Evolutionary conservation across 345 rosid species (phyloP).

Genomic region (Dimocarpus longan): DNA sequence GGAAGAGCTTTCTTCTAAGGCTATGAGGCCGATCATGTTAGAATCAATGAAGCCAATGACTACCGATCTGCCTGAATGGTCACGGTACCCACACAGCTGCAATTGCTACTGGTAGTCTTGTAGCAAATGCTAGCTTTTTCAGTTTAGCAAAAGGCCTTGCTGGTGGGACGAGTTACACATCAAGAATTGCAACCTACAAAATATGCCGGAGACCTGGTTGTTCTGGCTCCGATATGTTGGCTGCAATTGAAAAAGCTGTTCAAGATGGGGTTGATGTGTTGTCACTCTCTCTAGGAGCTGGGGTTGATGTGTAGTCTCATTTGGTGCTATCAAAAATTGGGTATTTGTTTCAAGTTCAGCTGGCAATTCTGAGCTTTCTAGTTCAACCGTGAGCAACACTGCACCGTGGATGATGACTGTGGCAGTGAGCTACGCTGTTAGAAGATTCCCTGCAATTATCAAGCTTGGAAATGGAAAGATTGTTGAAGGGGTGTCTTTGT

Average conservation of each 20-base stretch:
- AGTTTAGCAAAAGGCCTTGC: conserved; percentile 67
- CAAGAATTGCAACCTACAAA: conserved; percentile 75
- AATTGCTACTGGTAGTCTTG: conserved; percentile 65
- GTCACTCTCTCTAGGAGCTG: conserved; percentile 71
- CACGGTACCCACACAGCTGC: conserved; percentile 94
- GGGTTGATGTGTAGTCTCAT: conserved; percentile 60
- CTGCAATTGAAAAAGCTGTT: conserved; percentile 69
- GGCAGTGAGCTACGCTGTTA: conserved; percentile 71
- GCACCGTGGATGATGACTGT: conserved; percentile 93
- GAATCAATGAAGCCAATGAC: conserved; percentile 48
- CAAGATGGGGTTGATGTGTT: conserved; percentile 74
- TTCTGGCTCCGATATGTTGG: conserved; percentile 51
- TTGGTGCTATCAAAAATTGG: conserved; percentile 55
- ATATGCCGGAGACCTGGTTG: conserved; percentile 65
- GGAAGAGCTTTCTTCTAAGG: conserved; percentile 51
- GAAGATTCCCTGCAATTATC: conserved; percentile 65
- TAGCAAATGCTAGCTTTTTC: conserved; percentile 42
- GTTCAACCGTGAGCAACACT: conserved; percentile 47
- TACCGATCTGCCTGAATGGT: conserved; percentile 68
- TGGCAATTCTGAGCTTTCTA: conserved; percentile 65
- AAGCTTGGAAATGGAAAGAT: conserved; percentile 49
- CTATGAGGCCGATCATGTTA: conserved; percentile 47
- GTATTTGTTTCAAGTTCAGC: conserved; percentile 80
- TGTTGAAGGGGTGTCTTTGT: conserved; percentile 53
- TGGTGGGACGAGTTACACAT: conserved; percentile 59